Evolutionary conservation across 1,284 basidiomycete species (phyloP).

Genomic region (Fomes fomentarius): DNA sequence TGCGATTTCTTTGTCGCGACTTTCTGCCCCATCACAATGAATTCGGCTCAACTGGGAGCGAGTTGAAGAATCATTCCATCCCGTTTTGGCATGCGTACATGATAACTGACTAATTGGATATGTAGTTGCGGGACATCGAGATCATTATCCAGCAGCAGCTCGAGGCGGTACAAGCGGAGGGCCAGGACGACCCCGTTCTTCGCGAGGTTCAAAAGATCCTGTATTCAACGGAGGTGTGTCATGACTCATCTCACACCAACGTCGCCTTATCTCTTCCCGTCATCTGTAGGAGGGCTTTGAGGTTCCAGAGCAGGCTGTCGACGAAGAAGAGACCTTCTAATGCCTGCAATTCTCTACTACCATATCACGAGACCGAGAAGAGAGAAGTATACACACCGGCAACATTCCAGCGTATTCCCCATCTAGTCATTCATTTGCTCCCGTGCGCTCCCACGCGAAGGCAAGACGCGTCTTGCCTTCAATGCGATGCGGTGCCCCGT

Average conservation of each 20-base stretch:
- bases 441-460: neutral
- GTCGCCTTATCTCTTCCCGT: neutral
- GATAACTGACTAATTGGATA: too few species aligned
- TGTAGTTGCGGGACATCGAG: constrained; percentile 92
- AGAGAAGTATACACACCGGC: constrained; percentile 15
- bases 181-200: constrained; percentile 71
- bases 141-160: constrained; percentile 83
- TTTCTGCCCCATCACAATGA: too few species aligned
- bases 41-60: too few species aligned
- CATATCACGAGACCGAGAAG: neutral
- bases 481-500: too few species aligned
- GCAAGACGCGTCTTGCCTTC: neutral
- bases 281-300: constrained; percentile 36
- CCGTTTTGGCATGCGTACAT: too few species aligned
- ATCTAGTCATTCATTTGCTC: constrained; percentile 22
- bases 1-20: neutral
- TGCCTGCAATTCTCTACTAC: neutral
- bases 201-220: constrained; percentile 91
- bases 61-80: too few species aligned
- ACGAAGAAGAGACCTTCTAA: constrained; percentile 36
- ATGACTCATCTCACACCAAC: neutral
- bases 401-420: constrained; percentile 17
- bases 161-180: constrained; percentile 61
- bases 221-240: constrained; percentile 89
- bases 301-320: constrained; percentile 32